These are phyloP conservation scores for Themeda triandra DNA, from an alignment of 176 grass and related monocot species.

Conservation along the genomic window DNA sequence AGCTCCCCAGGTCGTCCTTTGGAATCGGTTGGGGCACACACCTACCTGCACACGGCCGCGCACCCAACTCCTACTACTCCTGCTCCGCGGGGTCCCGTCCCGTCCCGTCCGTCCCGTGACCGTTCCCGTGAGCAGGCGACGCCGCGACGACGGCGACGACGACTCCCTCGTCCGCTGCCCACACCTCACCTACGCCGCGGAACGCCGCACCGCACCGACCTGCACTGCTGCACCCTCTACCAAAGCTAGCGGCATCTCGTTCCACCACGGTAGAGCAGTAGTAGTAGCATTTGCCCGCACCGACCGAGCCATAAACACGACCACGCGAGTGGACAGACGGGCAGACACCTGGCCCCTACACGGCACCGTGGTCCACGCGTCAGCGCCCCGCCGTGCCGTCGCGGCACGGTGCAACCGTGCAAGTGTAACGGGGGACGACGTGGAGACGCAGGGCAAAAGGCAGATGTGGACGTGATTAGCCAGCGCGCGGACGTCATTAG, in stretches of 20 bases:
- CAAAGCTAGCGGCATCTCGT: neutral
- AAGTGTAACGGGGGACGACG: neutral
- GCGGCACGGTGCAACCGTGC: neutral
- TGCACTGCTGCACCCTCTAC: neutral
- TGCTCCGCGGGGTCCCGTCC: neutral
- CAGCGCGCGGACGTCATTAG: neutral
- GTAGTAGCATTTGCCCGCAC: neutral
- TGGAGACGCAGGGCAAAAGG: neutral
- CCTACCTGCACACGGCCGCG: neutral
- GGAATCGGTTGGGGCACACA: conserved; percentile 19
- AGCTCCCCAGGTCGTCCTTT: neutral
- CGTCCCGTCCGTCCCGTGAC: neutral
- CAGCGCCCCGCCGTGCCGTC: neutral
- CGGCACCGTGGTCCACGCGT: neutral
- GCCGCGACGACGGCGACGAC: neutral
- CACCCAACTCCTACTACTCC: neutral
- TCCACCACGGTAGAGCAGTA: neutral
- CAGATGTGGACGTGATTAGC: neutral
- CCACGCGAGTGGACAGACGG: neutral
- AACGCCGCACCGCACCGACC: neutral
- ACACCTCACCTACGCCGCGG: neutral
- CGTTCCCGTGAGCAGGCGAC: neutral
- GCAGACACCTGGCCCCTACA: neutral
- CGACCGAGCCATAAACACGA: conserved; percentile 1
- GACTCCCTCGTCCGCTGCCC: neutral